These are phyloP conservation scores for Trifolium subterraneum DNA, from an alignment of 306 rosid species.

Conservation along the genomic window DNA sequence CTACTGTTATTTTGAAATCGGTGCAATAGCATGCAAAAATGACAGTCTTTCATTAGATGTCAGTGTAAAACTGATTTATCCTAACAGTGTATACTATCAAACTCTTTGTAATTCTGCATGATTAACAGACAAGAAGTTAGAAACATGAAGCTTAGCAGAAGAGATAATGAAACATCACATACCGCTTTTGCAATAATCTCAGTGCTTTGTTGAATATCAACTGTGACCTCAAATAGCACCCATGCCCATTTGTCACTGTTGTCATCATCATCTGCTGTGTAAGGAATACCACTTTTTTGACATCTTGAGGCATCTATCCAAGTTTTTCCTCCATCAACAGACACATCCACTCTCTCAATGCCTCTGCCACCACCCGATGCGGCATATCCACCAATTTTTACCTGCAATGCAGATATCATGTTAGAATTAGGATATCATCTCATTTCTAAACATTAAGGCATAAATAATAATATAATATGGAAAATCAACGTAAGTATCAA, in stretches of 20 bases:
- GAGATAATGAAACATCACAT: slow-evolving; percentile 37
- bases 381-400: slow-evolving; percentile 83
- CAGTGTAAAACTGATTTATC: background rate
- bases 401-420: slow-evolving; percentile 55
- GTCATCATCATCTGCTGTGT: slow-evolving; percentile 56
- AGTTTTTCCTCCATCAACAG: slow-evolving; percentile 82
- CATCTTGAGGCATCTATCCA: slow-evolving; percentile 82
- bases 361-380: slow-evolving; percentile 94
- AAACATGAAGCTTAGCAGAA: slow-evolving; percentile 12
- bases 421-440: slow-evolving; percentile 29
- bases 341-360: slow-evolving; percentile 90
- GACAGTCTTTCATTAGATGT: background rate
- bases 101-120: too few species aligned
- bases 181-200: slow-evolving; percentile 92
- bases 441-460: background rate
- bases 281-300: slow-evolving; percentile 66
- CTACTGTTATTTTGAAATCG: background rate
- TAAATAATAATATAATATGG: slow-evolving; percentile 14
- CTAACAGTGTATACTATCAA: too few species aligned
- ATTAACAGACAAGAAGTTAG: slow-evolving; percentile 23
- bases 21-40: background rate
- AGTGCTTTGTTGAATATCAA: slow-evolving; percentile 58
- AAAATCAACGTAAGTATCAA: background rate
- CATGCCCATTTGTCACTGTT: slow-evolving; percentile 95
- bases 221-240: slow-evolving; percentile 78